Evolutionary conservation across 768 basidiomycete genomes (phyloP).

Genomic region (Tylopilus rubrobrunneus): DNA sequence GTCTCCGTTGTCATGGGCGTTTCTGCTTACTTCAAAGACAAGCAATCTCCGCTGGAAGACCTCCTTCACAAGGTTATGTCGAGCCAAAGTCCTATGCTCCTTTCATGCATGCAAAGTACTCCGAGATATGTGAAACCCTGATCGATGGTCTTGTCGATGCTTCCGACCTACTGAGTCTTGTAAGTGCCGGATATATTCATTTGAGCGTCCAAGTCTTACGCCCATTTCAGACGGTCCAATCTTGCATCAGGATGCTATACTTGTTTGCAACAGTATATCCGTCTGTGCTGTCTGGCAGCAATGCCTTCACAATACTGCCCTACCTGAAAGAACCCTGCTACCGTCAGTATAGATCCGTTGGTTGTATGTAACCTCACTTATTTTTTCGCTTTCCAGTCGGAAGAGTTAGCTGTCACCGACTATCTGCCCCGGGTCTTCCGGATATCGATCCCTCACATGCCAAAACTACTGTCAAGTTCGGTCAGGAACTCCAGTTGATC

Average conservation of each 20-base stretch:
- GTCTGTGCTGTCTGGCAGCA: slow-evolving; percentile 73
- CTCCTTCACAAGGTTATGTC: slow-evolving; percentile 78
- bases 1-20: slow-evolving; percentile 85
- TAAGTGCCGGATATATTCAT: slow-evolving; percentile 34
- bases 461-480: slow-evolving; percentile 85
- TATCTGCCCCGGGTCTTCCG: slow-evolving; percentile 88
- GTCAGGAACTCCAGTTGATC: slow-evolving; percentile 73
- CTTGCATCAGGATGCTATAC: slow-evolving; percentile 82
- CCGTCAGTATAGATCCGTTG: slow-evolving; percentile 44
- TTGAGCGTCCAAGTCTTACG: background rate
- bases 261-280: slow-evolving; percentile 82
- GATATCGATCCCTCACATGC: slow-evolving; percentile 80
- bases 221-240: slow-evolving; percentile 62
- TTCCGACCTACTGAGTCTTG: slow-evolving; percentile 72
- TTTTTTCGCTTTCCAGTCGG: slow-evolving; percentile 44
- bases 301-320: slow-evolving; percentile 82
- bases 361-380: slow-evolving; percentile 1
- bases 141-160: slow-evolving; percentile 90
- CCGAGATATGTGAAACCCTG: slow-evolving; percentile 77
- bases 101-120: slow-evolving; percentile 62
- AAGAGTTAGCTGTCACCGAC: slow-evolving; percentile 82
- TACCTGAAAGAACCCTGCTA: slow-evolving; percentile 82
- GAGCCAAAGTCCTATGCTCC: slow-evolving; percentile 56
- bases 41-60: slow-evolving; percentile 81
- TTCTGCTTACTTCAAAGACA: slow-evolving; percentile 75